These are phyloP conservation scores for Eleusine indica DNA, from an alignment of 176 grass and related monocot genomes.

Conservation along the genomic window DNA sequence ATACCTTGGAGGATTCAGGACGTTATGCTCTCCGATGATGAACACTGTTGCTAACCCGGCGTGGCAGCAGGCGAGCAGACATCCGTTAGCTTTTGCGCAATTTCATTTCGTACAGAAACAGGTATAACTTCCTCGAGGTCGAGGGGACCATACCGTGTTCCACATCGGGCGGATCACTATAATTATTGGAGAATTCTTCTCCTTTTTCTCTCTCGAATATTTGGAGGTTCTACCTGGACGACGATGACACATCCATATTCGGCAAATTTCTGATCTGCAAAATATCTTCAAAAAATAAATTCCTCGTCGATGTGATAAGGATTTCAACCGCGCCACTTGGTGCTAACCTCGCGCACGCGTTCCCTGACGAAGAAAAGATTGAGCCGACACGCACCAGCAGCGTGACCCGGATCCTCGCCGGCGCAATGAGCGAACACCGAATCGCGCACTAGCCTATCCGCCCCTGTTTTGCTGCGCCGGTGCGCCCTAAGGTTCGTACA, in stretches of 20 bases:
- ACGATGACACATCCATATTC: neutral
- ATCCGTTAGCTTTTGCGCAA: neutral
- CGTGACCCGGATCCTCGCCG: conserved; percentile 39
- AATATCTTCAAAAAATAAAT: neutral
- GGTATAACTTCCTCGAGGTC: neutral
- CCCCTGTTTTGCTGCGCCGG: conserved; percentile 39
- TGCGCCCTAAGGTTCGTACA: conserved; percentile 49
- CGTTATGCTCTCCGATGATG: conserved; percentile 8
- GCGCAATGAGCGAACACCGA: conserved; percentile 38
- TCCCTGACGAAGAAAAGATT: neutral
- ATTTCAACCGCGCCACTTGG: neutral
- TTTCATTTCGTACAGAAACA: conserved; percentile 11
- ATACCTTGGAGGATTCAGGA: conserved; percentile 53
- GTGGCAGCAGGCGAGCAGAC: conserved; percentile 16
- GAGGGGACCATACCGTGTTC: conserved; percentile 8
- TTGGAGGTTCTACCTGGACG: neutral
- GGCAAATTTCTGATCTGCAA: neutral
- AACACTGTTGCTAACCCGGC: neutral
- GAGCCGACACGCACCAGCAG: conserved; percentile 38
- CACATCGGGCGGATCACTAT: conserved; percentile 21
- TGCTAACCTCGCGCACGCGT: neutral
- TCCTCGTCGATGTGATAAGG: neutral
- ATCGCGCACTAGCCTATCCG: conserved; percentile 31
- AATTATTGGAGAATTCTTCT: neutral
- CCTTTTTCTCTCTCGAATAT: neutral